Conservation (phyloP, 345 rosid genomes). For the Dovyalis caffra region DNA sequence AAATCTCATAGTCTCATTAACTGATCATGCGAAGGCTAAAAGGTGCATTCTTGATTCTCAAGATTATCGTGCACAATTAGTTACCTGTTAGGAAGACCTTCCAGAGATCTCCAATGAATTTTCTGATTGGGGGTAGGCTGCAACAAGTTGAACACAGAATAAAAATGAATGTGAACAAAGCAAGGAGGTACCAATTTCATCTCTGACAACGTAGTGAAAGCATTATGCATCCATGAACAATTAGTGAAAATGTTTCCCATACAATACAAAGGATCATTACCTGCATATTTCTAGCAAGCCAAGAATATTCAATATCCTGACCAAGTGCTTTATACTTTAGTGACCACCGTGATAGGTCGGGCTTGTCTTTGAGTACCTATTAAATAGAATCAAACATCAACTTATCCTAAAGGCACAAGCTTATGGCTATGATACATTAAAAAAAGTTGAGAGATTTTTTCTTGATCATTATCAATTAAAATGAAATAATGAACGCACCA, state of each 20-base stretch:
- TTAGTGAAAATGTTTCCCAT: not conserved
- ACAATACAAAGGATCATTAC: slow-evolving; percentile 29
- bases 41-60: not conserved
- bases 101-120: slow-evolving; percentile 88
- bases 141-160: slow-evolving; percentile 13
- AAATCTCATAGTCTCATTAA: not conserved
- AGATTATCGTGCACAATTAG: not conserved
- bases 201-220: not conserved
- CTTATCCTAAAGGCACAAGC: not conserved
- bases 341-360: slow-evolving; percentile 76
- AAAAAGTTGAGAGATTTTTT: not conserved
- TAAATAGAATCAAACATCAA: slow-evolving; percentile 21
- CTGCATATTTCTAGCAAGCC: slow-evolving; percentile 96
- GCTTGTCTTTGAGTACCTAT: slow-evolving; percentile 71
- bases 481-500: not conserved
- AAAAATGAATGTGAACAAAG: slow-evolving; percentile 3
- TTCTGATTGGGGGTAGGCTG: slow-evolving; percentile 91
- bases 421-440: not conserved
- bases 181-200: not conserved
- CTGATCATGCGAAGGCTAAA: not conserved
- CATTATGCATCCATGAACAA: not conserved
- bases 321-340: slow-evolving; percentile 84
- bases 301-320: slow-evolving; percentile 71
- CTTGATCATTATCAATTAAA: not conserved
- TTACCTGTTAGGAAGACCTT: slow-evolving; percentile 84